Evolutionary conservation across 2,329 filamentous ascomycete species (phyloP).

Genomic region (Blastomyces parvus): DNA sequence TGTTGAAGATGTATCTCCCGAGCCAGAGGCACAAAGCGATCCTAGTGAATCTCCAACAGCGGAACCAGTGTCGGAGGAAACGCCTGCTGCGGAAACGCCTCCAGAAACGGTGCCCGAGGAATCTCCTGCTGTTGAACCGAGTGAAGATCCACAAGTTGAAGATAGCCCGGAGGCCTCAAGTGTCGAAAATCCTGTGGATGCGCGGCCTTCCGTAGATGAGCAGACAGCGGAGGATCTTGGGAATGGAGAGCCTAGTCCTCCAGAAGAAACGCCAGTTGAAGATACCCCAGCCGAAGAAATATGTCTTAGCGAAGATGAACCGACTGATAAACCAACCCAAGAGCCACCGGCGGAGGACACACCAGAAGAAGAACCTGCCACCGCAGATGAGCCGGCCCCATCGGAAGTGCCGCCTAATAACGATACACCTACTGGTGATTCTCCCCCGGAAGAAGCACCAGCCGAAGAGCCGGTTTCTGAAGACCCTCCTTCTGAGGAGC

Average conservation of each 20-base stretch:
- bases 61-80: conserved; percentile 2
- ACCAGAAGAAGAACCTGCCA: conserved; percentile 2
- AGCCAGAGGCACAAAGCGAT: not conserved
- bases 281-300: not conserved
- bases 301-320: conserved; percentile 1
- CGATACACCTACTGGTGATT: conserved; percentile 10
- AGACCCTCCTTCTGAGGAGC: conserved; percentile 3
- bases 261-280: conserved; percentile 8
- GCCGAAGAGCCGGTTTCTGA: conserved; percentile 8
- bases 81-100: not conserved
- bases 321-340: conserved; percentile 4
- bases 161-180: conserved; percentile 1
- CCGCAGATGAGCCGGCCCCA: not conserved
- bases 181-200: not conserved
- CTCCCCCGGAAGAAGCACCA: conserved; percentile 9
- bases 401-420: not conserved
- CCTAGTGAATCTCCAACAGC: not conserved
- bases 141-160: conserved; percentile 5
- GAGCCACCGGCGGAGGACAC: conserved; percentile 7
- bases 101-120: conserved; percentile 7
- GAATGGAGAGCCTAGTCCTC: not conserved
- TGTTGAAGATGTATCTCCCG: not conserved
- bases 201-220: not conserved
- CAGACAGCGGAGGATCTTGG: conserved; percentile 2
- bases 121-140: not conserved